Evolutionary conservation across 192 early-diverging fungal genomes (phyloP), one percentile per base, ranked within the genome.

Genomic region (Gigaspora rosea): DNA sequence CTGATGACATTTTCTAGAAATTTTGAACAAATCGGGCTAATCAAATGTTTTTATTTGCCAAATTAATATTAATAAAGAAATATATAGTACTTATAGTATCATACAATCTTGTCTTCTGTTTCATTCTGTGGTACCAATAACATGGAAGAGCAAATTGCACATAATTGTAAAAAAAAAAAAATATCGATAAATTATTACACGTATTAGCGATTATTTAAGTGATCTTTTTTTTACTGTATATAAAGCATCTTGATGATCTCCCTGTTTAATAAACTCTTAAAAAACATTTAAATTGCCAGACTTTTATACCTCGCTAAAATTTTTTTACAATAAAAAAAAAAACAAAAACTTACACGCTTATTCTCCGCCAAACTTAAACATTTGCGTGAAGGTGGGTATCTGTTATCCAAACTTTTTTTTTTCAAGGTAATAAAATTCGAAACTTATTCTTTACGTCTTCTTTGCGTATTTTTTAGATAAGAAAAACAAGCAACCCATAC

Each of bases 371-470:
- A 76, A 46, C n/a, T 20, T 10, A 18, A 35, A 67, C 81, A 82
- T 8, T 75, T 10, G 52, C 79, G 81, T n/a, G 59, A 49, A 48
- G 54, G 16, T 20, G 81, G 81, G 27, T 79, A 82, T 16, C 81
- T 72, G 61, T 82, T 78, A 73, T 79, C 59, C 6, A 78, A 66
- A 73, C 81, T 61, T n/a, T 59, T 59, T 59, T 65, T 36, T 41
- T 65, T 84, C 85, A 89, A 97, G 54, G 96, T 95, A 41, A 97
- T 80, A 79, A 95, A 98, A 83, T 96, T 92, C 66, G 20, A n/a
- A 54, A 54, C 41, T 41, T 41, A 41, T 41, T 41, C 7, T 6
- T 35, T 32, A 63, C 27, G 27, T 27, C 27, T 27, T 27, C 79
- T 16, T 22, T 27, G 1, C 27, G 27, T 27, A 0, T 32, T 16